A percentile compares a stretch with the other conserved stretches of the same genome.
These are phyloP conservation scores for Blastomyces emzantsi DNA, from an alignment of 2,329 filamentous ascomycete species.

Conservation along the genomic window DNA sequence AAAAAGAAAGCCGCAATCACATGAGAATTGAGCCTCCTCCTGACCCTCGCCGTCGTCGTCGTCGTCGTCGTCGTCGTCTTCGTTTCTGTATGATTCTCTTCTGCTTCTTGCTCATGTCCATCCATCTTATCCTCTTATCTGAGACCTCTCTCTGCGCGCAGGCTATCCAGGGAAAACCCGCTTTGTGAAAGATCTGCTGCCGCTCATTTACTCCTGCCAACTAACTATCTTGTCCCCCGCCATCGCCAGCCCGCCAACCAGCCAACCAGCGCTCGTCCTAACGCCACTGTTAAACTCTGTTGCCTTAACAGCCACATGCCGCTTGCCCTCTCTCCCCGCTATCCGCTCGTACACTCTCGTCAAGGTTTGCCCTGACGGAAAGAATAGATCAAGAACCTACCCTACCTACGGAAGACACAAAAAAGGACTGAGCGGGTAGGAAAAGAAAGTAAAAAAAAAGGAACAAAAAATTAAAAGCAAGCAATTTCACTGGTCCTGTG, in stretches of 20 bases:
- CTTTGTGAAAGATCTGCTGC: neutral
- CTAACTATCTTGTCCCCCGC: neutral
- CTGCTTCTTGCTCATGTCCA: neutral
- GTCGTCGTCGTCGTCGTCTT: too few species aligned
- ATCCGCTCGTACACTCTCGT: neutral
- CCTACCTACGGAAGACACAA: too few species aligned
- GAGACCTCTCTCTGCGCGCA: neutral
- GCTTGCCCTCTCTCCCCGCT: neutral
- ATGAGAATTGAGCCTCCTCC: neutral
- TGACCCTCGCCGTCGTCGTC: too few species aligned
- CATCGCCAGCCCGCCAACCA: neutral
- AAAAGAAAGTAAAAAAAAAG: neutral
- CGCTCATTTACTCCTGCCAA: neutral
- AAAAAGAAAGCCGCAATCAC: neutral
- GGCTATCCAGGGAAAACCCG: neutral
- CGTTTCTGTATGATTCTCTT: neutral
- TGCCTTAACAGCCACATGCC: constrained; percentile 3
- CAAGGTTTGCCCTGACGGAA: neutral
- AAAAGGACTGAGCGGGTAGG: neutral
- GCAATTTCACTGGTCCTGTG: neutral
- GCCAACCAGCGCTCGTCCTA: neutral
- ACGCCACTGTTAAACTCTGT: neutral
- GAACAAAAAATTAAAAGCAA: neutral
- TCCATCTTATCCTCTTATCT: neutral
- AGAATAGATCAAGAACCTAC: neutral